Base-by-base conservation (phyloP, 1,284 basidiomycete species). In the Heterobasidion annosum region DNA sequence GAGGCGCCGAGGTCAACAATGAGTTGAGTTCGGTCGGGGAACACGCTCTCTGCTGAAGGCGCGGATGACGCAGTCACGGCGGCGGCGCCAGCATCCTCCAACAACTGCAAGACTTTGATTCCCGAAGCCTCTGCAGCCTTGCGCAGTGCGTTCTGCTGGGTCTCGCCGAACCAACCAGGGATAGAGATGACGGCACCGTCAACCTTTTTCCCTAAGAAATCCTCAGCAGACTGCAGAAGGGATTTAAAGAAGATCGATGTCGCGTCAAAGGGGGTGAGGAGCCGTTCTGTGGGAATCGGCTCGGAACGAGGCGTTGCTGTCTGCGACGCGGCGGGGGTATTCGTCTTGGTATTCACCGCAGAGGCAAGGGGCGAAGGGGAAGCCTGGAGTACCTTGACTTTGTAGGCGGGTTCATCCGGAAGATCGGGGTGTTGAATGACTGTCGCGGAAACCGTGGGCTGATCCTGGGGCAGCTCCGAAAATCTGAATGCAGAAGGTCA, bases 181-280 rank as follows among this genome's bases (percentile, higher is more conserved):
- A 91, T 80, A 55, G 85, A 85, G 64, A 99, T 81, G 57, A 98
- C 94, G 25, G 91, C 89, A 54, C 91, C 91, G 53, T 84, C 76
- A 46, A 92, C 77, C 34, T 83, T 81, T 40, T 62, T 85, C 7
- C 96, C 96, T 25, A 99, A 79, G 73, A 97, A 99, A 68, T 96
- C 94, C 65, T 88, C 82, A 8, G 96, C 97, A 40, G 92, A 95
- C 61, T 87, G 75, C 61, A 94, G 76, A 37, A 99, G 84, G 3
- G 88, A 91, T 58, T 78, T 76, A 50, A 99, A 78, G 80, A 96
- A 98, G 61, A 94, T 81, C 35, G 89, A 82, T 32, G 91, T 83
- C 16, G 89, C 90, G 66, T 98, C 93, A 48, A 86, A 83, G 2
- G 88, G 88, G 37, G 91, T 91, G 51, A 98, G 76, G 57, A 87